Conservation (phyloP, 2,329 filamentous ascomycete genomes). For the Pleoardoris graminearum region DNA sequence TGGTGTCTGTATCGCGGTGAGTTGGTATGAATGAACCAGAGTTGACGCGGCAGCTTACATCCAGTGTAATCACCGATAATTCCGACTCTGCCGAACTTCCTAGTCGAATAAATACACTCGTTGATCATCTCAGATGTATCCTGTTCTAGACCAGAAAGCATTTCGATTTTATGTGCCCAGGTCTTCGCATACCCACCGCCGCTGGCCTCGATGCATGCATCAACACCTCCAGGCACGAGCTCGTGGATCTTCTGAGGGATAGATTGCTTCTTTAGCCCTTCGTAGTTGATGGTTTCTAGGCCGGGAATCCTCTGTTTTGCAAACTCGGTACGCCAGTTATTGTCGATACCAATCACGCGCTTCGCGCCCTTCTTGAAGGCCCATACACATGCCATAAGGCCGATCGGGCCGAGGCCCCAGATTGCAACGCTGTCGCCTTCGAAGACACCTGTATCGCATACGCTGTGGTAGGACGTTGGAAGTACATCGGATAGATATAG, state of each 20-base stretch:
- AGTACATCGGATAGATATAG: conserved; percentile 3
- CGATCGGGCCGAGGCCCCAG: conserved; percentile 4
- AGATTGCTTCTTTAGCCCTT: neutral
- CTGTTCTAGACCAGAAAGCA: neutral
- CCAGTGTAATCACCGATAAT: conserved; percentile 3
- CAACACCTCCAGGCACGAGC: neutral
- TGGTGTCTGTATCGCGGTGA: neutral
- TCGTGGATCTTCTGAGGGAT: neutral
- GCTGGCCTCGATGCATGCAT: conserved; percentile 3
- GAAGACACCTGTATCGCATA: neutral
- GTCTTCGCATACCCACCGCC: neutral
- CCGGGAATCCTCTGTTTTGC: conserved; percentile 1
- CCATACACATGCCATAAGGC: conserved; percentile 4
- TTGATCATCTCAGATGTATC: conserved; percentile 2
- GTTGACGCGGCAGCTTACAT: neutral
- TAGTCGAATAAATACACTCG: neutral
- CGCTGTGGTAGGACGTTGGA: conserved; percentile 1
- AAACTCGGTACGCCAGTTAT: conserved; percentile 1
- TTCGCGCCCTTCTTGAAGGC: conserved; percentile 3
- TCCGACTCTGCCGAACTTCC: conserved; percentile 4
- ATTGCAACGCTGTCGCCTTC: conserved; percentile 2
- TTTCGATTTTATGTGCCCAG: neutral
- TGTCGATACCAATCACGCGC: conserved; percentile 3
- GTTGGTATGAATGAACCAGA: neutral
- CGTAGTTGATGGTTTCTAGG: neutral